phyloP scores from a whole-genome alignment of 352 stramenopile genomes.

The Phytophthora sp. region DNA sequence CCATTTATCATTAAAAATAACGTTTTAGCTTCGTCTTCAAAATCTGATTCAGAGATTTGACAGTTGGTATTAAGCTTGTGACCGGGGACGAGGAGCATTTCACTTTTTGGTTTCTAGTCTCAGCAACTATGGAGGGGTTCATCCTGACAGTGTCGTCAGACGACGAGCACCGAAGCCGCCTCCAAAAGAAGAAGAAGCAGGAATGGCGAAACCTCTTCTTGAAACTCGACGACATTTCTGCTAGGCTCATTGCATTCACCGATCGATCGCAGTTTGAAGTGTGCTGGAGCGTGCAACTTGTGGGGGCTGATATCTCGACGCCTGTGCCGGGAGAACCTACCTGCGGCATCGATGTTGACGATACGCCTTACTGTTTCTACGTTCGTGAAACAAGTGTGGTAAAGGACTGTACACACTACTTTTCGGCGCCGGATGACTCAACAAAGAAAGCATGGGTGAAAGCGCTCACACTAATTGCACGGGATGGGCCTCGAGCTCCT shows the following conservation, averaged over 20 bases:
- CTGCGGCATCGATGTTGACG: slow-evolving; percentile 50
- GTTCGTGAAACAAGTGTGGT: slow-evolving; percentile 45
- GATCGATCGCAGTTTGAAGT: slow-evolving; percentile 55
- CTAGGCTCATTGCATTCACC: slow-evolving; percentile 60
- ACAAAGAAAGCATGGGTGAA: slow-evolving; percentile 69
- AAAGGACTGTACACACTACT: slow-evolving; percentile 46
- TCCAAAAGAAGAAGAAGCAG: slow-evolving; percentile 38
- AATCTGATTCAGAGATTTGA: slow-evolving; percentile 5
- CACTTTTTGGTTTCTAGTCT: too few relatives aligned
- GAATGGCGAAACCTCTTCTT: slow-evolving; percentile 59
- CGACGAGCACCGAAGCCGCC: slow-evolving; percentile 12
- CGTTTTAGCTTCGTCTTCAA: slow-evolving; percentile 6
- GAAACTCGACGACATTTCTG: slow-evolving; percentile 73
- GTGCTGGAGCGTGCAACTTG: slow-evolving; percentile 54
- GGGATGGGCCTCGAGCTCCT: slow-evolving; percentile 49
- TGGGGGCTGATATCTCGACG: slow-evolving; percentile 62
- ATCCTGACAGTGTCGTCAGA: slow-evolving; percentile 44
- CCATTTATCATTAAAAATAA: slow-evolving; percentile 9
- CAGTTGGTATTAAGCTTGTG: too few relatives aligned
- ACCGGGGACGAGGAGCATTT: slow-evolving; percentile 1
- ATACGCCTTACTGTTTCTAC: slow-evolving; percentile 67
- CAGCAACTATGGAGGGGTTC: slow-evolving; percentile 49
- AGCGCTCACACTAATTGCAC: slow-evolving; percentile 43
- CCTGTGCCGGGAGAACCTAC: slow-evolving; percentile 59
- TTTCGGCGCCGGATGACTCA: slow-evolving; percentile 43